These are phyloP conservation scores for Saccharomyces hybrid DNA, from an alignment of 1,139 yeast species.

Conservation along the genomic window DNA sequence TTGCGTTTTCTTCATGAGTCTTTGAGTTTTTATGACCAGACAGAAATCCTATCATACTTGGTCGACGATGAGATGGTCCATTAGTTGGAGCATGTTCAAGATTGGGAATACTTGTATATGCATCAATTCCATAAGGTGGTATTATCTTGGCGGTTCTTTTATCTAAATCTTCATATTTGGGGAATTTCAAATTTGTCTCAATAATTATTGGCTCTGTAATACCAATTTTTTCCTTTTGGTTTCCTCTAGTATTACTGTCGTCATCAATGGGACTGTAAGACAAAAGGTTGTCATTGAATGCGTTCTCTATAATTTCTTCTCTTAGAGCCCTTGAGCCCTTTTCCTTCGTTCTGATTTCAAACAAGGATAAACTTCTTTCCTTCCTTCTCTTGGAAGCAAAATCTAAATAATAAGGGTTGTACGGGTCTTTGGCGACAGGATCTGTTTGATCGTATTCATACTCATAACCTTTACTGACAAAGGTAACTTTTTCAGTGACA, in stretches of 20 bases:
- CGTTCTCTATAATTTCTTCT: slow-evolving; percentile 55
- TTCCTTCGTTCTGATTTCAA: slow-evolving; percentile 55
- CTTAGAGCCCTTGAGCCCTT: slow-evolving; percentile 43
- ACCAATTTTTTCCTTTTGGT: slow-evolving; percentile 17
- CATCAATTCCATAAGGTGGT: slow-evolving; percentile 33
- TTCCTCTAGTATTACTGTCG: slow-evolving; percentile 5
- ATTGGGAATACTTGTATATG: slow-evolving; percentile 15
- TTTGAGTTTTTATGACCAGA: slow-evolving; percentile 17
- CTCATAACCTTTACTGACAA: slow-evolving; percentile 49
- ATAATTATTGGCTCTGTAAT: slow-evolving; percentile 32
- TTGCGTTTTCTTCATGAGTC: background rate
- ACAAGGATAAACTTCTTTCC: slow-evolving; percentile 51
- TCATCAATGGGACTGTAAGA: slow-evolving; percentile 46
- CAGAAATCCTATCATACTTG: slow-evolving; percentile 27
- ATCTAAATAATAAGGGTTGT: slow-evolving; percentile 35
- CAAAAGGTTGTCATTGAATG: slow-evolving; percentile 54
- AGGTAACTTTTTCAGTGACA: slow-evolving; percentile 66
- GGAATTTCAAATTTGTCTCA: slow-evolving; percentile 27
- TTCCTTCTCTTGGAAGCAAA: slow-evolving; percentile 31
- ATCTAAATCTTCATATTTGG: slow-evolving; percentile 27
- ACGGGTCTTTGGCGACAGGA: slow-evolving; percentile 32
- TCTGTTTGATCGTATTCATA: slow-evolving; percentile 56
- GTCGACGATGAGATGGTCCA: slow-evolving; percentile 8
- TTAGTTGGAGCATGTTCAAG: slow-evolving; percentile 11
- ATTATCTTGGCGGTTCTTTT: slow-evolving; percentile 21